Evolutionary conservation across 176 grass and related monocot species (phyloP).

Genomic region (Oryza coarctata): DNA sequence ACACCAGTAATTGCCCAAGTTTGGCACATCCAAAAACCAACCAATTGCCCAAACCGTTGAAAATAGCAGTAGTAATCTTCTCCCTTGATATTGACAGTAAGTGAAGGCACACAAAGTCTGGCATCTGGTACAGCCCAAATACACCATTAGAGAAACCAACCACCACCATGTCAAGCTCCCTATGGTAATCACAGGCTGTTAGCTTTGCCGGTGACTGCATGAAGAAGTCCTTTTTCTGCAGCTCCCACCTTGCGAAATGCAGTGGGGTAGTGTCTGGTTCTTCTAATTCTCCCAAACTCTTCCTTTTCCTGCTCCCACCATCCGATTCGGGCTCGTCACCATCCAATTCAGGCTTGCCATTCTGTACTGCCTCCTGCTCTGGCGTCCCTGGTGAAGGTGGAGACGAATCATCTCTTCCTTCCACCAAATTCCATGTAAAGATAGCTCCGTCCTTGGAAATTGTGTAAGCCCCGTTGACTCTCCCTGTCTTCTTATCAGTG

Average conservation of each 20-base stretch:
- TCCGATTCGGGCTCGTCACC: constrained; percentile 32
- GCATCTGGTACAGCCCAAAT: constrained; percentile 97
- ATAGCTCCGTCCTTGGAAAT: constrained; percentile 86
- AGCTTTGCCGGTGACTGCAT: constrained; percentile 79
- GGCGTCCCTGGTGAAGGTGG: constrained; percentile 55
- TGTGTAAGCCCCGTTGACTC: constrained; percentile 59
- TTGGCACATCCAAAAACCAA: constrained; percentile 91
- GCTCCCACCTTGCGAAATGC: constrained; percentile 59
- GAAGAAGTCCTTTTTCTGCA: constrained; percentile 85
- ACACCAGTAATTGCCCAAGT: constrained; percentile 85
- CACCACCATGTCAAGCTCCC: constrained; percentile 85
- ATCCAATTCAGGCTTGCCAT: not conserved
- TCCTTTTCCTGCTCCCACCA: constrained; percentile 52
- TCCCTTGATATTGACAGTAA: constrained; percentile 82
- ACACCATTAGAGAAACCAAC: constrained; percentile 84
- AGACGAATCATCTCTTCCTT: constrained; percentile 44
- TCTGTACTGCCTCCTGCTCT: constrained; percentile 38
- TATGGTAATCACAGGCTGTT: constrained; percentile 87
- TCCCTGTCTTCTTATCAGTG: constrained; percentile 65
- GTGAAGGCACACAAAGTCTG: constrained; percentile 91
- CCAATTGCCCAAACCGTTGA: constrained; percentile 87
- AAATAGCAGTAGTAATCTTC: constrained; percentile 92
- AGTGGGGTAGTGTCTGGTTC: constrained; percentile 34
- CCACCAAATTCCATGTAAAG: constrained; percentile 78
- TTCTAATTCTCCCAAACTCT: constrained; percentile 42